Evolutionary conservation across 148 eudicot species (phyloP).

Genomic region (Vaccinium vitisidaea): DNA sequence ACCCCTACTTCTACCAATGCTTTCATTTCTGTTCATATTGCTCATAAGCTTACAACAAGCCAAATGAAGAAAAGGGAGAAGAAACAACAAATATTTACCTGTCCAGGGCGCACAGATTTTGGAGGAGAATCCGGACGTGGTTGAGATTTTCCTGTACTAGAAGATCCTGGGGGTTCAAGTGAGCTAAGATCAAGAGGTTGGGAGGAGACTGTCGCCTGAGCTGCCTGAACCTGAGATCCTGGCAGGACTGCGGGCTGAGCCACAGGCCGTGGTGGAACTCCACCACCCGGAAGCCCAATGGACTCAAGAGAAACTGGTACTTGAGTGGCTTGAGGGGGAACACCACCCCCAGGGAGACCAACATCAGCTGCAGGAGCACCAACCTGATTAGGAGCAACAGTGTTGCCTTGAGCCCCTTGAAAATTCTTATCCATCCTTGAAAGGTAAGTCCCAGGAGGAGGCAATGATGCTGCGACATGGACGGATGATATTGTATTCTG

Average conservation of each 20-base stretch:
- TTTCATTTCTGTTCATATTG: no score
- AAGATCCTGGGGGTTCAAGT: conserved; percentile 62
- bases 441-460: conserved; percentile 76
- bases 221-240: conserved; percentile 48
- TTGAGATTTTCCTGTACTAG: conserved; percentile 48
- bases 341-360: conserved; percentile 70
- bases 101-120: conserved; percentile 91
- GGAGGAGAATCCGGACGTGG: conserved; percentile 60
- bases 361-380: conserved; percentile 37
- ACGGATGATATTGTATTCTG: conserved; percentile 90
- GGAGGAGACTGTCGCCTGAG: conserved; percentile 38
- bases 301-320: conserved; percentile 46
- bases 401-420: conserved; percentile 48
- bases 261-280: conserved; percentile 71
- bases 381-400: conserved; percentile 40
- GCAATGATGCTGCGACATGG: conserved; percentile 77
- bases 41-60: background rate
- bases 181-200: conserved; percentile 93
- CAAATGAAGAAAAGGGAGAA: background rate
- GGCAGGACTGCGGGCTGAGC: conserved; percentile 45
- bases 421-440: conserved; percentile 71
- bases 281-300: conserved; percentile 87
- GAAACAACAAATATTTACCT: conserved; percentile 36
- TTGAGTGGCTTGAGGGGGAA: conserved; percentile 62
- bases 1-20: background rate